Conservation (phyloP, 192 early-diverging fungal species). For the Coemansia sp. region DNA sequence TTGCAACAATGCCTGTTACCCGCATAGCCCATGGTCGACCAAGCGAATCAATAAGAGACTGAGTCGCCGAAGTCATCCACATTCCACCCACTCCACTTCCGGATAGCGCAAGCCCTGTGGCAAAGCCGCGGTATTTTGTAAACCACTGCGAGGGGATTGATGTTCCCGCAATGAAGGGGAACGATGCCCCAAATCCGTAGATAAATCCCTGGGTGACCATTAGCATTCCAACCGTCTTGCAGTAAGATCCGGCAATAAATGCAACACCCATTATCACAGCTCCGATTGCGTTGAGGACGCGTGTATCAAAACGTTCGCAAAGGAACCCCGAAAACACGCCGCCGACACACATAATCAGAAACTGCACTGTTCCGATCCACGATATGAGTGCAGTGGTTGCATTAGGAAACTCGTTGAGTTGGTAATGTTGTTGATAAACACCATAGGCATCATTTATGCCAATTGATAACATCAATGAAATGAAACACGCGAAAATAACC, state of each 20-base stretch:
- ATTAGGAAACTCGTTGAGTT: constrained; percentile 45
- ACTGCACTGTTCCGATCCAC: constrained; percentile 52
- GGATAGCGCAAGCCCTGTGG: constrained; percentile 57
- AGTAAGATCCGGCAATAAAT: constrained; percentile 47
- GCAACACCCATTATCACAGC: constrained; percentile 48
- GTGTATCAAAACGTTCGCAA: constrained; percentile 55
- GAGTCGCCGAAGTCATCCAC: constrained; percentile 57
- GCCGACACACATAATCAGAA: constrained; percentile 43
- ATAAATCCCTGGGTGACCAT: constrained; percentile 56
- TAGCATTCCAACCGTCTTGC: constrained; percentile 36
- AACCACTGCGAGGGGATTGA: constrained; percentile 56
- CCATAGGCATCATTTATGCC: constrained; percentile 56
- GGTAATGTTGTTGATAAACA: constrained; percentile 55
- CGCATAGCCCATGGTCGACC: constrained; percentile 60
- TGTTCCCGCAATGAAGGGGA: constrained; percentile 54
- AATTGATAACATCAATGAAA: constrained; percentile 55
- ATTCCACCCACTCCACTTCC: constrained; percentile 57
- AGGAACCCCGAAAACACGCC: constrained; percentile 51
- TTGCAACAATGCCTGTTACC: constrained; percentile 51
- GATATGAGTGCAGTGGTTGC: constrained; percentile 46
- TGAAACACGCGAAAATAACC: constrained; percentile 44
- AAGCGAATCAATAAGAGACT: constrained; percentile 39
- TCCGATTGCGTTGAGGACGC: constrained; percentile 40
- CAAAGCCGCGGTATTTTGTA: constrained; percentile 51
- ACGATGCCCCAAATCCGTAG: constrained; percentile 54